These are phyloP conservation scores for Lyophyllum decastes DNA, from an alignment of 768 basidiomycete genomes.

Conservation along the genomic window DNA sequence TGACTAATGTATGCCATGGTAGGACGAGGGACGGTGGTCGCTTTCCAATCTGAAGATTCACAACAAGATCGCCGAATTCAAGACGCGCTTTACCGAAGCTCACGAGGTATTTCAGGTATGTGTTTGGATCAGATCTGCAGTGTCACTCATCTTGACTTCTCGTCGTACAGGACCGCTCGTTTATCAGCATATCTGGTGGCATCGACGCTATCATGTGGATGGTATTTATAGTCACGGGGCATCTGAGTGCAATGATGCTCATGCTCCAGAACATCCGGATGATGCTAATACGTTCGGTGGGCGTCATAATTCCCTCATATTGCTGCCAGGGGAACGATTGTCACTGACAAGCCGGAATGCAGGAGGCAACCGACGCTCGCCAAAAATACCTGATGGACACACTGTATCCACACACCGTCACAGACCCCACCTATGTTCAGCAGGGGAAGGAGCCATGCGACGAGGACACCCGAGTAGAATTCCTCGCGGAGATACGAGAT, in stretches of 20 bases:
- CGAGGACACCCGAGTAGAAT: not conserved
- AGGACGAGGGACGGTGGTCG: not conserved
- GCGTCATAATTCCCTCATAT: no score
- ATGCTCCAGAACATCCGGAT: no score
- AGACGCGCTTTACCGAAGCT: slow-evolving; percentile 1
- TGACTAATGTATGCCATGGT: not conserved
- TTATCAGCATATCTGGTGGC: not conserved
- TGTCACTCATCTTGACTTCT: not conserved
- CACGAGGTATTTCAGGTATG: slow-evolving; percentile 1
- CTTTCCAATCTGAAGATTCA: not conserved
- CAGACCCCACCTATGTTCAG: not conserved
- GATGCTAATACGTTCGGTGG: no score
- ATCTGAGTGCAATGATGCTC: no score
- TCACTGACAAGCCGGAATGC: no score
- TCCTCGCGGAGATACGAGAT: not conserved
- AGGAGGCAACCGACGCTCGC: no score
- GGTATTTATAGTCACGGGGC: no score
- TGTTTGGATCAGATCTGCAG: not conserved
- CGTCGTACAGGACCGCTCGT: not conserved
- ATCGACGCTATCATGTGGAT: slow-evolving; percentile 1
- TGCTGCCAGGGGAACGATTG: no score
- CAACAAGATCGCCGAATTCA: slow-evolving; percentile 5
- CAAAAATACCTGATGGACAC: no score
- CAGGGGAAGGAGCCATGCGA: not conserved
- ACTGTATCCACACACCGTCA: not conserved